Conservation (phyloP, 2,329 filamentous ascomycete species). For the Lachnellula subtilissima region DNA sequence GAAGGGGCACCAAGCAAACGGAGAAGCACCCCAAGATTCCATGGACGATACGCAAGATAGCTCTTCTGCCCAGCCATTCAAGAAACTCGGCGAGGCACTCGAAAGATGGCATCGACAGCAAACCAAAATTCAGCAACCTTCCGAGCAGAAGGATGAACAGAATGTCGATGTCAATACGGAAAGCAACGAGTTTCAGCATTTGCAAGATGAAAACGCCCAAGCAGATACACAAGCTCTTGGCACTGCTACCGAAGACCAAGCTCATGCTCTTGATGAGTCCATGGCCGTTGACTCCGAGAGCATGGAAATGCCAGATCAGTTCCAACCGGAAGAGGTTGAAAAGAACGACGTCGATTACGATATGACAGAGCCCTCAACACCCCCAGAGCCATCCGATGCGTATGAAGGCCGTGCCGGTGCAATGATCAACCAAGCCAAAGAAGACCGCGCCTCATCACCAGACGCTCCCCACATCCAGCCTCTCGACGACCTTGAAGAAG, state of each 20-base stretch:
- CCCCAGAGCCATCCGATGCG: constrained; percentile 39
- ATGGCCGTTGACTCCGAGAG: constrained; percentile 76
- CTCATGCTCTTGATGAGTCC: constrained; percentile 76
- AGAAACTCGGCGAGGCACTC: constrained; percentile 87
- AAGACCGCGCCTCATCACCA: constrained; percentile 43
- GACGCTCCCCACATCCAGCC: constrained; percentile 44
- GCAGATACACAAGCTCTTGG: constrained; percentile 92
- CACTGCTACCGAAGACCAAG: constrained; percentile 80
- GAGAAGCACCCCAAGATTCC: constrained; percentile 35
- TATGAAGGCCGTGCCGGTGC: constrained; percentile 57
- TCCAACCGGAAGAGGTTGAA: constrained; percentile 36
- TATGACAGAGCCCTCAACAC: constrained; percentile 37
- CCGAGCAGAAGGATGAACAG: constrained; percentile 44
- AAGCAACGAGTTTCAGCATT: constrained; percentile 87
- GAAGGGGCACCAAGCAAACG: constrained; percentile 39
- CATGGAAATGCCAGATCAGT: constrained; percentile 53
- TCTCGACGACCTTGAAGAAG: constrained; percentile 33
- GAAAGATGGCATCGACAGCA: constrained; percentile 91
- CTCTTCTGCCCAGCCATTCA: constrained; percentile 67
- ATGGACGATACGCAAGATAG: constrained; percentile 36
- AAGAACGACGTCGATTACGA: constrained; percentile 42
- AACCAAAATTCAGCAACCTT: constrained; percentile 63
- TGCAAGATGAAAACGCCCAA: constrained; percentile 74
- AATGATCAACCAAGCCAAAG: constrained; percentile 43
- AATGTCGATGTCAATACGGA: constrained; percentile 53